Base-by-base conservation (phyloP, 768 basidiomycete species). In the Epithele typhae region DNA sequence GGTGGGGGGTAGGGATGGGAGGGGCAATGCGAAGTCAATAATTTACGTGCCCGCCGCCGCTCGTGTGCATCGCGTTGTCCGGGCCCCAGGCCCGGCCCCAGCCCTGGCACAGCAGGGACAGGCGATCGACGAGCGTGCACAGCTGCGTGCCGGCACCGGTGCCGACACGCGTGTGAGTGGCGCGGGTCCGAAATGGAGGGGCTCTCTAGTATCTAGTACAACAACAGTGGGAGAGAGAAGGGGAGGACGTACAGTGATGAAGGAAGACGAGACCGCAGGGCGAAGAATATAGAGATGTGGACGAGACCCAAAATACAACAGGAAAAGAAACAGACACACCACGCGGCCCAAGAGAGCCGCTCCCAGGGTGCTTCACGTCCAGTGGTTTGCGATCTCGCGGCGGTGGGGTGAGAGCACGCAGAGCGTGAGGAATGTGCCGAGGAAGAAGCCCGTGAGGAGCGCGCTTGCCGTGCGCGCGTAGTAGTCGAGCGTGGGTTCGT, bases 401-500 rank as follows among this genome's bases (percentile, higher is more conserved):
- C 72, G 66, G 52, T 75, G 76, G 27, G 67, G 67, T 22, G 71
- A 72, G 46, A 77, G 53, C 49, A 77, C 60, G 53, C 70, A 79
- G 24, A 81, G 64, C 17, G 80, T 73, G 55, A 80, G 67, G 53
- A 79, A 75, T 21, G 79, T 71, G 35, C 80, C 80, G 37, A 80
- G 63, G 40, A 85, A 65, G 55, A 85, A 78, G 30, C 82, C 83
- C 18, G 81, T 74, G 45, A 78, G 60, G 42, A 76, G 61, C 56
- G 70, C 73, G 39, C 75, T 76, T 42, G 74, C 72, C 37, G 70
- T 66, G 25, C 52, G 57, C 25, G 55, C 52, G 46, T 55, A 48
- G 27, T 56, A 38, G 24, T 60, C 59, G 44, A 48, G 35, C 42
- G 40, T n/a, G 11, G 53, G 46, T 32, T 46, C 47, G 37, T 34